These are phyloP conservation scores for Chlamydomonas sphaeroides DNA, from an alignment of 139 green algal species.

Conservation along the genomic window DNA sequence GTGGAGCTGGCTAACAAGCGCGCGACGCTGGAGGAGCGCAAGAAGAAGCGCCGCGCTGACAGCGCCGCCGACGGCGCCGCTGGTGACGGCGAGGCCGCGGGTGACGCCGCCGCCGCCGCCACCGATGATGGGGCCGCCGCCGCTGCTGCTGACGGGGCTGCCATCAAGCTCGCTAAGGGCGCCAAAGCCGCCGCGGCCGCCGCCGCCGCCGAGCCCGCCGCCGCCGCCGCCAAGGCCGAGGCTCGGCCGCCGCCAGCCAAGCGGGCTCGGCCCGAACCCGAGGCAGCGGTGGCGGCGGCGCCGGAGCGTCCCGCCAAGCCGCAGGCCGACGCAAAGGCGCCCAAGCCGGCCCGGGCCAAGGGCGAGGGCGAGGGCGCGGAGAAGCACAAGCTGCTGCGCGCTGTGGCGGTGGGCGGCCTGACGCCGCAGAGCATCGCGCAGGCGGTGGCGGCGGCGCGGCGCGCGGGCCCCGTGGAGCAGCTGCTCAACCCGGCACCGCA, in stretches of 20 bases:
- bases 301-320: background rate
- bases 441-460: conserved; percentile 56
- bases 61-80: background rate
- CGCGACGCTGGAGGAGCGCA: conserved; percentile 74
- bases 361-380: background rate
- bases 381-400: conserved; percentile 79
- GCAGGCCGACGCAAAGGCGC: background rate
- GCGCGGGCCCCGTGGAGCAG: conserved; percentile 66
- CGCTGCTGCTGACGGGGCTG: background rate
- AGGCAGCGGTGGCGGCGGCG: background rate
- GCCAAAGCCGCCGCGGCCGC: background rate
- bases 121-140: background rate
- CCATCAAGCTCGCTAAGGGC: background rate
- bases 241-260: background rate
- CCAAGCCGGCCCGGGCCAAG: background rate
- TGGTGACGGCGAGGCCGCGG: background rate
- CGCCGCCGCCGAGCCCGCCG: background rate
- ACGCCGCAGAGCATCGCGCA: conserved; percentile 32
- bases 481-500: conserved; percentile 62
- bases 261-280: too few relatives aligned
- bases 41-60: conserved; percentile 47
- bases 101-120: background rate
- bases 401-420: conserved; percentile 82
- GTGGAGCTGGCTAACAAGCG: conserved; percentile 81
- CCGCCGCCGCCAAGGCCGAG: background rate